Evolutionary conservation across 371 early-diverging fungal species (phyloP).

Genomic region (Mucor ambiguus): DNA sequence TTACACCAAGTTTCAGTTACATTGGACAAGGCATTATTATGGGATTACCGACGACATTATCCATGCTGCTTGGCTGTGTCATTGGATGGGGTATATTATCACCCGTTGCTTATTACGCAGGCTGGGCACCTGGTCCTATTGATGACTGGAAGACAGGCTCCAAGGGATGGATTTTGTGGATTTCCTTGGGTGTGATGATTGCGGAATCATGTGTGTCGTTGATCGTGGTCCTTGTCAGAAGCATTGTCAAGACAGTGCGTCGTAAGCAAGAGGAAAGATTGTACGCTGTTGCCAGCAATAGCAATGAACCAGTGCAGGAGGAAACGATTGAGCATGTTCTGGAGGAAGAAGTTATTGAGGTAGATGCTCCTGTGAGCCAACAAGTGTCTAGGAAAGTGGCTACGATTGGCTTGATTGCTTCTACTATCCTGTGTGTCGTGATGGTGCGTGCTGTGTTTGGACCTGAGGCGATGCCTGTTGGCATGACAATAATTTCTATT

Average conservation of each 20-base stretch:
- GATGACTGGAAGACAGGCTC: slow-evolving; percentile 73
- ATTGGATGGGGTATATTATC: slow-evolving; percentile 84
- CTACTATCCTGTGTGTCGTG: slow-evolving; percentile 61
- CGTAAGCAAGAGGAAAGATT: not conserved
- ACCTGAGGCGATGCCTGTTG: slow-evolving; percentile 44
- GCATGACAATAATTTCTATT: slow-evolving; percentile 59
- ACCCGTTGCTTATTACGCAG: slow-evolving; percentile 65
- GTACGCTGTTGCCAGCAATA: not conserved
- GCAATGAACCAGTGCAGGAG: slow-evolving; percentile 20
- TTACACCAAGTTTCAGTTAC: slow-evolving; percentile 78
- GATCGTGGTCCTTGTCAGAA: slow-evolving; percentile 50
- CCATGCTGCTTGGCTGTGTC: slow-evolving; percentile 70
- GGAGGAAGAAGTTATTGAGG: slow-evolving; percentile 17
- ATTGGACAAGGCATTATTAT: slow-evolving; percentile 87
- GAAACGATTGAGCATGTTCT: slow-evolving; percentile 22
- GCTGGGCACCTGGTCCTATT: slow-evolving; percentile 81
- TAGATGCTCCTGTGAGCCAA: slow-evolving; percentile 51
- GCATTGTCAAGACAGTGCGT: slow-evolving; percentile 19
- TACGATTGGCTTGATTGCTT: slow-evolving; percentile 60
- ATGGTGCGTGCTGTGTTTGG: slow-evolving; percentile 65
- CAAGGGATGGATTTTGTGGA: slow-evolving; percentile 86
- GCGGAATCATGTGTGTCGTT: slow-evolving; percentile 75
- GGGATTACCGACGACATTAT: slow-evolving; percentile 34
- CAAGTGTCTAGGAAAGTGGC: slow-evolving; percentile 62
- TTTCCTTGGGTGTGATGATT: slow-evolving; percentile 84